A percentile compares a stretch with the other conserved stretches of the same genome.
Conservation (phyloP, 1,139 yeast species). For the Protomyces inundatus region DNA sequence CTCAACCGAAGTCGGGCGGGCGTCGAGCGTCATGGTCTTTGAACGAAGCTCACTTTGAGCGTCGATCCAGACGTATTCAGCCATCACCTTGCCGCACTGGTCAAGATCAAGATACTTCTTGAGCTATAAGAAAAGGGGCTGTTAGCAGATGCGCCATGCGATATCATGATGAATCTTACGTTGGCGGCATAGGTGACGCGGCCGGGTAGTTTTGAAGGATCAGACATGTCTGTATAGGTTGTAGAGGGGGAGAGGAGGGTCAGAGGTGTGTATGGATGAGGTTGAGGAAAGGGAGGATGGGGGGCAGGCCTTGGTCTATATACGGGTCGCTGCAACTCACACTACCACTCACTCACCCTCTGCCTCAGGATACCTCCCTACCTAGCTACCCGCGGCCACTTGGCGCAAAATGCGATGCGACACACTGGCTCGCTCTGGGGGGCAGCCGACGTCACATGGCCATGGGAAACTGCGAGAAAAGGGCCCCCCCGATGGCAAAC, state of each 20-base stretch:
- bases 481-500: no score
- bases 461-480: no score
- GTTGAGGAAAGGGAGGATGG: not conserved
- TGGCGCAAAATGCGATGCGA: no score
- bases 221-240: not conserved
- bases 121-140: not conserved
- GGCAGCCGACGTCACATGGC: no score
- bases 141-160: not conserved
- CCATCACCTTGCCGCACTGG: slow-evolving; percentile 81
- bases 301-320: not conserved
- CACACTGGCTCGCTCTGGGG: no score
- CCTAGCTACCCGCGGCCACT: no score
- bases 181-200: slow-evolving; percentile 3
- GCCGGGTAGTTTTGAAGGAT: not conserved
- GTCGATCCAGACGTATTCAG: slow-evolving; percentile 98
- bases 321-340: no score
- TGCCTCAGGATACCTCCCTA: no score
- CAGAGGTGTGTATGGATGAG: not conserved
- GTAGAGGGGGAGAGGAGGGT: not conserved
- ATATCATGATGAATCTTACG: not conserved
- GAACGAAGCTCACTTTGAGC: slow-evolving; percentile 89
- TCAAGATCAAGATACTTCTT: slow-evolving; percentile 70
- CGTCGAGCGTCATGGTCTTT: slow-evolving; percentile 76
- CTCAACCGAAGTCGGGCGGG: slow-evolving; percentile 65
- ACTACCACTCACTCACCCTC: no score